Evolutionary conservation across 257 asterid species (phyloP).

Genomic region (Jacaranda copaia): DNA sequence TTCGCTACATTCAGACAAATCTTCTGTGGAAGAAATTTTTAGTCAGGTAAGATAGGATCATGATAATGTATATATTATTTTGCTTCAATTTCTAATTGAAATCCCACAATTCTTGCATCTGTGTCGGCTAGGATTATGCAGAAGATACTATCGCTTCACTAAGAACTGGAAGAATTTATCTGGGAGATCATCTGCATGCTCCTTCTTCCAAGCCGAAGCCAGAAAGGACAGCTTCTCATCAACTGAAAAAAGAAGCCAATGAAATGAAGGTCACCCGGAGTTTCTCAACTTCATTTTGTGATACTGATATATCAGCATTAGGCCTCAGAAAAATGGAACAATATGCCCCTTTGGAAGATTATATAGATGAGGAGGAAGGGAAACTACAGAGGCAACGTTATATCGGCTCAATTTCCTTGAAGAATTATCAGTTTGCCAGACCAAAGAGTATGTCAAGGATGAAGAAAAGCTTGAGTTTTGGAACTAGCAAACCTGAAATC

Average conservation of each 20-base stretch:
- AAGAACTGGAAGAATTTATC: neutral
- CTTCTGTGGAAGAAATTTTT: constrained; percentile 49
- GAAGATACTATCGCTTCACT: constrained; percentile 14
- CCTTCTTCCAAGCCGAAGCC: constrained; percentile 37
- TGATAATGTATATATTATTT: neutral
- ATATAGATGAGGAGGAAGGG: constrained; percentile 36
- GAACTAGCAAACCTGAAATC: too few relatives aligned
- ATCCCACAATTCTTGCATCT: constrained; percentile 11
- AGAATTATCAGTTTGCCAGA: constrained; percentile 36
- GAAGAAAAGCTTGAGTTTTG: constrained; percentile 40
- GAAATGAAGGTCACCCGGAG: constrained; percentile 43
- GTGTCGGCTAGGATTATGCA: constrained; percentile 49
- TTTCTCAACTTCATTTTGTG: constrained; percentile 52
- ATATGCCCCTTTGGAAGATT: constrained; percentile 32
- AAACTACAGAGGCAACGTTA: constrained; percentile 14
- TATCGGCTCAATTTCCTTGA: constrained; percentile 32
- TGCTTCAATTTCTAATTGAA: constrained; percentile 12
- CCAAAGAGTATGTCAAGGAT: constrained; percentile 38
- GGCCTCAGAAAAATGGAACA: constrained; percentile 37
- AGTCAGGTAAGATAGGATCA: constrained; percentile 51
- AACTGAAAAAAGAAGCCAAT: constrained; percentile 31
- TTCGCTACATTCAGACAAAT: constrained; percentile 46
- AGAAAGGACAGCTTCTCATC: constrained; percentile 41
- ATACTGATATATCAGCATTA: constrained; percentile 37
- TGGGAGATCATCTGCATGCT: constrained; percentile 34